A percentile compares a stretch with the other conserved stretches of the same genome.
phyloP scores from a whole-genome alignment of 2,329 filamentous ascomycete genomes.

The Eutypella sp. region DNA sequence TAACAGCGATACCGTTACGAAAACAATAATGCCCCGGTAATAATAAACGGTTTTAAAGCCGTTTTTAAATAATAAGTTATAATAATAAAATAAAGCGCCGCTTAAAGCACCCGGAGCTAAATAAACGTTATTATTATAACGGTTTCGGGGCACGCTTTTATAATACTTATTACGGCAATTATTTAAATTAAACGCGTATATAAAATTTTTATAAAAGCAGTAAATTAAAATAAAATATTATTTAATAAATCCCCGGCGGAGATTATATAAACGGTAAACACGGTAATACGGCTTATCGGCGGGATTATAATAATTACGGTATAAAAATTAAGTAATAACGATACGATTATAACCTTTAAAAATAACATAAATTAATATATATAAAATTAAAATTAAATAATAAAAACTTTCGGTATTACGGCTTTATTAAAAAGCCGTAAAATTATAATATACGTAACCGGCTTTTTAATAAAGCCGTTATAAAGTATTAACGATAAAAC shows the following conservation, averaged over 20 bases:
- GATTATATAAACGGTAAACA: not conserved
- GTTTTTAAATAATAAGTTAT: no score
- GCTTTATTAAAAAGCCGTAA: not conserved
- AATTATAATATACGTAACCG: not conserved
- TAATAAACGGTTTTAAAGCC: no score
- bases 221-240: not conserved
- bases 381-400: not conserved
- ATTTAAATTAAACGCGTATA: no score
- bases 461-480: not conserved
- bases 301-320: not conserved
- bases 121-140: no score
- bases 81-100: no score
- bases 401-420: not conserved
- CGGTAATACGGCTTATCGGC: not conserved
- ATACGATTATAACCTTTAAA: not conserved
- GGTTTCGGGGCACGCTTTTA: no score
- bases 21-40: no score
- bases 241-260: not conserved
- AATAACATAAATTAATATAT: not conserved
- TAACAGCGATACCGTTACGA: no score
- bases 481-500: not conserved
- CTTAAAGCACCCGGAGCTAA: no score
- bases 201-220: not conserved
- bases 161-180: no score
- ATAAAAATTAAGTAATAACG: not conserved